Conservation (phyloP, 2,329 filamentous ascomycete species). For the Phyllosticta citribraziliensis region DNA sequence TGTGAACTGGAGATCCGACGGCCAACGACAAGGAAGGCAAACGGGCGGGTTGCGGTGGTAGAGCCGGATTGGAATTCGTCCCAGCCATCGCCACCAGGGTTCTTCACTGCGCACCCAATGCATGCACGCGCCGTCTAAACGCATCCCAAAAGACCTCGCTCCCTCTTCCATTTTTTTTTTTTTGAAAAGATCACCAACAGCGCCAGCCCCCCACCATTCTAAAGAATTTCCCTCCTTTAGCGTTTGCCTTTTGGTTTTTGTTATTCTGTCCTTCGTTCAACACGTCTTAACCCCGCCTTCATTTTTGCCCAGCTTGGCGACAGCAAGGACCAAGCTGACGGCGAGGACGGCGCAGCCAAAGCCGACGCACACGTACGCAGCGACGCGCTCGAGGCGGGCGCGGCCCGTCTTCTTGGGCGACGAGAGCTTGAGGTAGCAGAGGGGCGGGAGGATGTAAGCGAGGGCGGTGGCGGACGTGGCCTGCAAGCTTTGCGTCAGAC, state of each 20-base stretch:
- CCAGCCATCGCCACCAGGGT: too few species aligned
- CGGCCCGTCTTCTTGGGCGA: constrained; percentile 51
- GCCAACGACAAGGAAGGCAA: too few species aligned
- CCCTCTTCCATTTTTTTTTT: too few species aligned
- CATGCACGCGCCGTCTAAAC: too few species aligned
- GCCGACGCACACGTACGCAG: constrained; percentile 58
- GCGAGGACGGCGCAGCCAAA: constrained; percentile 76
- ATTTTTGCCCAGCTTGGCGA: constrained; percentile 49
- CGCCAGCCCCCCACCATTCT: too few species aligned
- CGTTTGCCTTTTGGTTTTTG: background rate
- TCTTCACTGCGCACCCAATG: too few species aligned
- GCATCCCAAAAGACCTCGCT: too few species aligned
- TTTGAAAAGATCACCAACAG: too few species aligned
- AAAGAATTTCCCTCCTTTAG: too few species aligned
- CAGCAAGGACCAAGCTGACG: constrained; percentile 66
- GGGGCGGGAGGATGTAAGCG: constrained; percentile 87
- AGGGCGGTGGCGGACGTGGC: constrained; percentile 85
- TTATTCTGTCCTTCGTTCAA: background rate
- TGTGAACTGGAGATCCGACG: too few species aligned
- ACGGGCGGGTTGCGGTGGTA: too few species aligned
- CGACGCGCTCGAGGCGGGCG: constrained; percentile 36
- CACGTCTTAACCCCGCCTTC: constrained; percentile 1
- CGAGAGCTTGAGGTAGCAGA: constrained; percentile 83
- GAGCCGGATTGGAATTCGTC: too few species aligned
- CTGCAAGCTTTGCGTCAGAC: background rate